Conservation (phyloP, 805 yeast species). For the Danielozyma ontarioensis region DNA sequence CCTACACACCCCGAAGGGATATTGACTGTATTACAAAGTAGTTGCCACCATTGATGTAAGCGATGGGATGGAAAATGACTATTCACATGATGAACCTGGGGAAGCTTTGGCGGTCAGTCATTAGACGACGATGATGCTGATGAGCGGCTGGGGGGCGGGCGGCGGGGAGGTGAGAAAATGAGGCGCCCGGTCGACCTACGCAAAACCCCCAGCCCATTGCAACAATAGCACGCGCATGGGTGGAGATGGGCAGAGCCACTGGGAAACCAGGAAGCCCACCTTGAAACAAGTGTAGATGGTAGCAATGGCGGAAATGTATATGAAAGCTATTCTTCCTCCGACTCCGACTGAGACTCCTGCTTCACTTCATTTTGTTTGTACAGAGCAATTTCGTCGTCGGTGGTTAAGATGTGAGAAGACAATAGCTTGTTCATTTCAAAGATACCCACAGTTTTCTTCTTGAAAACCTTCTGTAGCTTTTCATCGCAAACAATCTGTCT, state of each 20-base stretch:
- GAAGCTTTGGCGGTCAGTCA: no score
- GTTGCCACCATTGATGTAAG: no score
- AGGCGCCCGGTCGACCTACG: no score
- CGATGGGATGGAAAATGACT: no score
- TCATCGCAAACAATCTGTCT: constrained; percentile 65
- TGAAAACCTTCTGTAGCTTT: constrained; percentile 51
- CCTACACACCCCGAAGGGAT: no score
- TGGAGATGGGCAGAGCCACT: neutral
- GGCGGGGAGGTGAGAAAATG: no score
- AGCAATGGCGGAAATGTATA: no score
- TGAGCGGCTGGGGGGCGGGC: no score
- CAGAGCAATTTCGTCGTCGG: constrained; percentile 22
- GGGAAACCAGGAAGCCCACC: neutral
- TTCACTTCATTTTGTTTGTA: constrained; percentile 2
- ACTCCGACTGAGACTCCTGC: constrained; percentile 3
- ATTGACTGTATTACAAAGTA: no score
- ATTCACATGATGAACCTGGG: no score
- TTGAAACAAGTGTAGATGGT: neutral
- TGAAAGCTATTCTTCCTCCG: constrained; percentile 3
- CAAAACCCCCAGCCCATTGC: neutral
- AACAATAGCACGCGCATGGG: no score
- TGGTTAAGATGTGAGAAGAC: constrained; percentile 43
- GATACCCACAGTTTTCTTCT: constrained; percentile 46
- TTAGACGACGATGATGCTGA: no score
- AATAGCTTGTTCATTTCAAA: constrained; percentile 56